A percentile compares a stretch with the other conserved stretches of the same genome.
Evolutionary conservation across 2,329 filamentous ascomycete genomes (phyloP).

Genomic region (Colletotrichum incanum): DNA sequence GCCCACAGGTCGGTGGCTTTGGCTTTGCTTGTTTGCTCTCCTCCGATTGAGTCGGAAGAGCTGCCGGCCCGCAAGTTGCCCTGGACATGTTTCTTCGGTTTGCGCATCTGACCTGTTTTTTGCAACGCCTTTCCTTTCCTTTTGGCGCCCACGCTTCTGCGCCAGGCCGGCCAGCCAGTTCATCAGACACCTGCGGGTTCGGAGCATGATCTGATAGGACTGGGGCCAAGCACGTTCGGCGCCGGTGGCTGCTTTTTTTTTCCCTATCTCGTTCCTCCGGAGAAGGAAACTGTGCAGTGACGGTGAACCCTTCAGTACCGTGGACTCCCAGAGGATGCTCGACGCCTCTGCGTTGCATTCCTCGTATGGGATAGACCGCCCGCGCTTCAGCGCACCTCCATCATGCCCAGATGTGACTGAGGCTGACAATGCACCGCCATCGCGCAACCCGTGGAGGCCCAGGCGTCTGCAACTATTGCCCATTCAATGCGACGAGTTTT

Average conservation of each 20-base stretch:
- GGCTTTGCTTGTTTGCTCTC: not conserved
- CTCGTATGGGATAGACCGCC: too few species aligned
- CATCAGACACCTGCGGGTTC: not conserved
- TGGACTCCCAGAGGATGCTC: too few species aligned
- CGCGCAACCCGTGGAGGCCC: too few species aligned
- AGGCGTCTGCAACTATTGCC: too few species aligned
- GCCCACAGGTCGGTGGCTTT: not conserved
- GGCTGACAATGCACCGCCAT: not conserved
- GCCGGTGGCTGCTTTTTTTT: constrained; percentile 14
- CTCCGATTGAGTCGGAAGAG: not conserved
- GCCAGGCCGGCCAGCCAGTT: not conserved
- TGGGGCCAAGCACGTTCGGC: constrained; percentile 7
- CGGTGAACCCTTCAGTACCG: not conserved
- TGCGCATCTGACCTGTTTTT: not conserved
- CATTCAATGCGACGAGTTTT: too few species aligned
- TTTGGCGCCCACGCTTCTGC: not conserved
- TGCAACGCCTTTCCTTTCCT: not conserved
- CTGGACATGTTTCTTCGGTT: not conserved
- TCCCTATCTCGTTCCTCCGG: too few species aligned
- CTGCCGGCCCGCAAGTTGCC: constrained; percentile 6
- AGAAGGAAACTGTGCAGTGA: not conserved
- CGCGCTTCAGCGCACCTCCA: too few species aligned
- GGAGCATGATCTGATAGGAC: not conserved
- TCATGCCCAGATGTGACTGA: not conserved
- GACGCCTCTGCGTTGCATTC: not conserved